Conservation (phyloP, 495 filamentous ascomycete genomes). For the Melanomma pulvis-pyrius region DNA sequence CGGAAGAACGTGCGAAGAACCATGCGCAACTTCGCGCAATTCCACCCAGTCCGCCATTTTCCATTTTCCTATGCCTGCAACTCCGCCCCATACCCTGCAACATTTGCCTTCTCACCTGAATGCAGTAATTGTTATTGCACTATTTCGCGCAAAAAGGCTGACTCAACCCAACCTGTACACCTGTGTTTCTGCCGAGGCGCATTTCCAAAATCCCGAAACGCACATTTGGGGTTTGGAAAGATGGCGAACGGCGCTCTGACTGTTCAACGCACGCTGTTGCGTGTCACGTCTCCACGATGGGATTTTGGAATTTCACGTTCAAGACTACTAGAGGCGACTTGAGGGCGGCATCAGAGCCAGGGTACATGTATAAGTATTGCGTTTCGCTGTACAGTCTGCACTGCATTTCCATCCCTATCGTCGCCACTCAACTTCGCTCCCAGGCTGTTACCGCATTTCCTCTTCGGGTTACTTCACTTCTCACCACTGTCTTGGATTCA, state of each 20-base stretch:
- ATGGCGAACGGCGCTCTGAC: not conserved
- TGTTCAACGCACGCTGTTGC: not conserved
- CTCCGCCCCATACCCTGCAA: not conserved
- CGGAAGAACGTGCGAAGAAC: no score
- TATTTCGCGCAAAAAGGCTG: not conserved
- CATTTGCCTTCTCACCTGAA: not conserved
- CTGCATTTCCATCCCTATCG: not conserved
- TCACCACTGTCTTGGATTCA: not conserved
- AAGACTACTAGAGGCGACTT: not conserved
- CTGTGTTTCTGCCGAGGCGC: constrained; percentile 2
- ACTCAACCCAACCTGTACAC: not conserved
- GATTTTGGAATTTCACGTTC: not conserved
- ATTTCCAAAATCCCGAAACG: not conserved
- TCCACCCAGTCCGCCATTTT: not conserved
- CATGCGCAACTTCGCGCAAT: not conserved
- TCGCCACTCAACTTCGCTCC: not conserved
- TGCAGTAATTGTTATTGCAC: not conserved
- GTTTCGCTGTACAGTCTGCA: not conserved
- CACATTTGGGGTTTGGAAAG: not conserved
- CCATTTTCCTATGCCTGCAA: not conserved
- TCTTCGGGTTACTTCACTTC: not conserved
- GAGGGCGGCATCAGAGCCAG: not conserved
- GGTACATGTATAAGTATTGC: not conserved
- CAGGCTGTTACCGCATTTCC: constrained; percentile 3
- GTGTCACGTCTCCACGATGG: not conserved